Conservation (phyloP, 2,329 filamentous ascomycete genomes). For the Cytospora leucostoma region DNA sequence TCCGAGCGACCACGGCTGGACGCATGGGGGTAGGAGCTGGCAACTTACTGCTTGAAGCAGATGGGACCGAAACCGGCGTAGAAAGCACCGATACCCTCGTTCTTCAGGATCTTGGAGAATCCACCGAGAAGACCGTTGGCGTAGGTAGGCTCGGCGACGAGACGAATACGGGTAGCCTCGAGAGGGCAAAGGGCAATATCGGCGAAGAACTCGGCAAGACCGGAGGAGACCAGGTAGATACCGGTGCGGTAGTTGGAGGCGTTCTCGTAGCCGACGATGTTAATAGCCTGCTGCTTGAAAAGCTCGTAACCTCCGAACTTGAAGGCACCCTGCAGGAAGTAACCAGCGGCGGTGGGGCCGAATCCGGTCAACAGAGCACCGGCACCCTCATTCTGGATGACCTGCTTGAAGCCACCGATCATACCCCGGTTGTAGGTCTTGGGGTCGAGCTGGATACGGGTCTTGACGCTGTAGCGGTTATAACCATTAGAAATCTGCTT, state of each 20-base stretch:
- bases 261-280: slow-evolving; percentile 74
- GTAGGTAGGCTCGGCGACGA: slow-evolving; percentile 85
- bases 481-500: slow-evolving; percentile 7
- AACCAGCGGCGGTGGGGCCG: slow-evolving; percentile 83
- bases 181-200: slow-evolving; percentile 88
- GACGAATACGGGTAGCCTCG: slow-evolving; percentile 90
- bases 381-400: slow-evolving; percentile 81
- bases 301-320: slow-evolving; percentile 96
- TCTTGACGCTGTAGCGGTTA: slow-evolving; percentile 75
- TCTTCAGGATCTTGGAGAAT: slow-evolving; percentile 80
- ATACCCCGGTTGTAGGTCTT: slow-evolving; percentile 85
- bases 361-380: slow-evolving; percentile 83
- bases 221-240: slow-evolving; percentile 75
- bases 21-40: not conserved
- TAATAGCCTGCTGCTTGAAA: slow-evolving; percentile 92
- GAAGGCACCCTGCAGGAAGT: slow-evolving; percentile 92
- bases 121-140: slow-evolving; percentile 77
- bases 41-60: slow-evolving; percentile 73
- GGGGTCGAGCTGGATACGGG: slow-evolving; percentile 90
- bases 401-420: slow-evolving; percentile 83
- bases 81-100: slow-evolving; percentile 82
- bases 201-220: slow-evolving; percentile 67
- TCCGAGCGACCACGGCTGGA: not conserved
- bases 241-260: slow-evolving; percentile 77
- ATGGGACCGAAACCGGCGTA: slow-evolving; percentile 91